These are phyloP conservation scores for Sphaceloma murrayae DNA, from an alignment of 2,329 filamentous ascomycete species.

Conservation along the genomic window DNA sequence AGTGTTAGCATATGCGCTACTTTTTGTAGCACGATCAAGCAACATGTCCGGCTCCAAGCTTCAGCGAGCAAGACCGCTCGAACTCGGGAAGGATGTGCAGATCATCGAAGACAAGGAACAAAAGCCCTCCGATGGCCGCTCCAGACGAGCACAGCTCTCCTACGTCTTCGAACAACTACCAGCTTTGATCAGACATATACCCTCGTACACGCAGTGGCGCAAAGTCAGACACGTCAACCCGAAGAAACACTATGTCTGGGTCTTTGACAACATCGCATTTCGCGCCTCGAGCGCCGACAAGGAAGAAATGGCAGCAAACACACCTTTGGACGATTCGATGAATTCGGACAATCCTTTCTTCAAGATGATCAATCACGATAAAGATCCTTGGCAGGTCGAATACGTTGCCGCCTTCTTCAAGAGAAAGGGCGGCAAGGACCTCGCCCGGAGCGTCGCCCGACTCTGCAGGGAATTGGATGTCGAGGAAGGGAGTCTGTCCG, in stretches of 20 bases:
- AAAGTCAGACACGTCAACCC: conserved; percentile 40
- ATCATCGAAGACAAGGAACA: not conserved
- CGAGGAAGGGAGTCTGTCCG: conserved; percentile 44
- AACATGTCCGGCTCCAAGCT: not conserved
- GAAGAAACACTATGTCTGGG: conserved; percentile 68
- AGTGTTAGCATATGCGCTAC: too few relatives aligned
- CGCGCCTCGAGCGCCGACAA: conserved; percentile 29
- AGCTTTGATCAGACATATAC: conserved; percentile 7
- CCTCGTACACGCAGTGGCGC: conserved; percentile 10
- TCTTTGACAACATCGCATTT: conserved; percentile 83
- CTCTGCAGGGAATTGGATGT: conserved; percentile 43
- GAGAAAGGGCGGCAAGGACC: conserved; percentile 55
- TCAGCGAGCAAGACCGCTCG: conserved; percentile 2
- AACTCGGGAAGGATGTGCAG: conserved; percentile 3
- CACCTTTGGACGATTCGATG: conserved; percentile 13
- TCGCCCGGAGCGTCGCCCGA: conserved; percentile 48
- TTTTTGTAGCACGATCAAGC: too few relatives aligned
- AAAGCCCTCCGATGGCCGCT: not conserved
- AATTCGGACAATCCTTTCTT: conserved; percentile 26
- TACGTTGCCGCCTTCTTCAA: conserved; percentile 76
- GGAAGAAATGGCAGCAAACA: conserved; percentile 7
- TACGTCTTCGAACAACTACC: conserved; percentile 13
- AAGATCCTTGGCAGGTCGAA: conserved; percentile 61
- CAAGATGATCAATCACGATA: conserved; percentile 13
- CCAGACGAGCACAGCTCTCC: not conserved